A percentile compares a stretch with the other conserved stretches of the same genome.
Conservation (phyloP, 2,329 filamentous ascomycete genomes). For the Apiospora arundinis region DNA sequence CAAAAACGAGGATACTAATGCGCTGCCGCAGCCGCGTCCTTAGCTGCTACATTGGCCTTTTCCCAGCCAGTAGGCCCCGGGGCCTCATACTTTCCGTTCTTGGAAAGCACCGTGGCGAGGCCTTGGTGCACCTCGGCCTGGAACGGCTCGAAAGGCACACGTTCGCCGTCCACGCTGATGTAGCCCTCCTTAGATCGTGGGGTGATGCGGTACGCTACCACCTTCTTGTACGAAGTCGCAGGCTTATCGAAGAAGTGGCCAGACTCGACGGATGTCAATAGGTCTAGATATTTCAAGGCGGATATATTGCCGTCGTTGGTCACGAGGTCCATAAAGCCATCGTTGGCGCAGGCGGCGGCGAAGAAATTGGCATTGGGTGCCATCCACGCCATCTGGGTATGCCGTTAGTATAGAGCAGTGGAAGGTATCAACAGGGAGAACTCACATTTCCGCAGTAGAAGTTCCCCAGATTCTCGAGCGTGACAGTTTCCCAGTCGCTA, state of each 20-base stretch:
- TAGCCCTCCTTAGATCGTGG: conserved; percentile 78
- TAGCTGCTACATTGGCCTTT: conserved; percentile 29
- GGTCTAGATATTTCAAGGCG: conserved; percentile 68
- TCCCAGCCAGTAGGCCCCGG: conserved; percentile 61
- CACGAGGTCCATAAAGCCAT: conserved; percentile 86
- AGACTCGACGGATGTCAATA: conserved; percentile 74
- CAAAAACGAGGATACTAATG: neutral
- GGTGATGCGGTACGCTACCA: conserved; percentile 84
- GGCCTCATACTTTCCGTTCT: conserved; percentile 74
- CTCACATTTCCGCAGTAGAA: conserved; percentile 91
- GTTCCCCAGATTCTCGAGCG: conserved; percentile 81
- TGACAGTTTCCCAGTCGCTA: conserved; percentile 74
- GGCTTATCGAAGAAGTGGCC: conserved; percentile 81
- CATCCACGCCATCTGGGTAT: conserved; percentile 84
- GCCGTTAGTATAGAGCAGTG: neutral
- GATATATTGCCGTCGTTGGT: conserved; percentile 79
- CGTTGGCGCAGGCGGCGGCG: conserved; percentile 78
- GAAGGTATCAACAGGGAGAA: conserved; percentile 25
- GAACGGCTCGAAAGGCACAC: conserved; percentile 84
- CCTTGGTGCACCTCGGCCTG: conserved; percentile 88
- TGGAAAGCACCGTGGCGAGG: conserved; percentile 84
- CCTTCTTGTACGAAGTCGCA: conserved; percentile 81
- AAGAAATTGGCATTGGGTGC: conserved; percentile 88
- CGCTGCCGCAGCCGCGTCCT: neutral
- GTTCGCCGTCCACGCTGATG: conserved; percentile 94